These are phyloP conservation scores for Trametes cingulata DNA, from an alignment of 768 basidiomycete genomes.

Conservation along the genomic window DNA sequence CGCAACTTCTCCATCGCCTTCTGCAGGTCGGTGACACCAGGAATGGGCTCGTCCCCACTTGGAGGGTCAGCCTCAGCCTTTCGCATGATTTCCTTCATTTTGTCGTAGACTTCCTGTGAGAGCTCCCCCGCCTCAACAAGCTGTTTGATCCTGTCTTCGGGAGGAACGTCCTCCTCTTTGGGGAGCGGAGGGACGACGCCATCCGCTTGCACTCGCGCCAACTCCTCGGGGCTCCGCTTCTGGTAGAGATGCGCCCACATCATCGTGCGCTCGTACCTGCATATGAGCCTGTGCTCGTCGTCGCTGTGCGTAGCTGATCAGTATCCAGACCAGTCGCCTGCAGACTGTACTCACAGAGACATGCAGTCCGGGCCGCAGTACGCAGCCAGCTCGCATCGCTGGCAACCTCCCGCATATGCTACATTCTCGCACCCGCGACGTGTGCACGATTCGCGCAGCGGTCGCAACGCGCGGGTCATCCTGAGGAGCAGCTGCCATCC, in stretches of 20 bases:
- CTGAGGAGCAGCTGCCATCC: slow-evolving; percentile 2
- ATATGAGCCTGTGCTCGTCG: not conserved
- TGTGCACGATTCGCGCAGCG: not conserved
- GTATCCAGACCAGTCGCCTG: not conserved
- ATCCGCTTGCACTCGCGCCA: not conserved
- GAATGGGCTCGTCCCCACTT: not conserved
- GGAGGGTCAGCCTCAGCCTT: not conserved
- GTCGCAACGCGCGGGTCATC: not conserved
- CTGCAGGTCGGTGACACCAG: not conserved
- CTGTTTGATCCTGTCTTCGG: not conserved
- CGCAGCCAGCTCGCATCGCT: not conserved
- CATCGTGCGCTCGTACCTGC: not conserved
- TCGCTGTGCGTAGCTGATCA: not conserved
- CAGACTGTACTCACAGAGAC: not conserved
- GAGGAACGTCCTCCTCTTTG: too few relatives aligned
- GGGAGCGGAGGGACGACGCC: not conserved
- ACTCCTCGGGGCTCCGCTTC: not conserved
- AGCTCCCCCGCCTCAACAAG: not conserved
- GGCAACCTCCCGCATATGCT: not conserved
- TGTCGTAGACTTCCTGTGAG: not conserved
- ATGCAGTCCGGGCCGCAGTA: not conserved
- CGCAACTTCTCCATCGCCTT: not conserved
- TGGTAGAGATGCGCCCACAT: not conserved
- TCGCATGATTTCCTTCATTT: not conserved
- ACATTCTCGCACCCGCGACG: slow-evolving; percentile 4